A percentile compares a stretch with the other conserved stretches of the same genome.
Conservation (phyloP, 805 yeast genomes). For the Wickerhamiella sergipiensis region DNA sequence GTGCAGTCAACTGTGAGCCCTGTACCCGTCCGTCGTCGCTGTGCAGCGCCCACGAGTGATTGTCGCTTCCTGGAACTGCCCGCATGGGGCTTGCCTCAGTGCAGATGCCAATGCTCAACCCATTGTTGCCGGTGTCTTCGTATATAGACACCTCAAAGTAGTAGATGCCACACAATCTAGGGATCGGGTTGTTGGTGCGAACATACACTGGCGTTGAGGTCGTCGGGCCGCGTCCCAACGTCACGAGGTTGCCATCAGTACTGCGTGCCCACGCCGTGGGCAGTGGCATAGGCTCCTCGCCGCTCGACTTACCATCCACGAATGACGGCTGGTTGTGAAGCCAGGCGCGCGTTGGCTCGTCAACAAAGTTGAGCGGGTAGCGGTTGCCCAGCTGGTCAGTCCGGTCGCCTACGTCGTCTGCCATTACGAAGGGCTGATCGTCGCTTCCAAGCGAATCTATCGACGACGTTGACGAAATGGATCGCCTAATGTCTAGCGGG, state of each 20-base stretch:
- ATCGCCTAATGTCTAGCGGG: not conserved
- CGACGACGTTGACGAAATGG: too few species aligned
- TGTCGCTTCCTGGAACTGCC: constrained; percentile 35
- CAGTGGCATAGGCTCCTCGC: not conserved
- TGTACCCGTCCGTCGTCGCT: constrained; percentile 37
- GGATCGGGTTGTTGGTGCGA: constrained; percentile 27
- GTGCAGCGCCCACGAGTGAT: constrained; percentile 38
- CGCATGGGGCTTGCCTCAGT: constrained; percentile 20
- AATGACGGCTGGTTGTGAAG: not conserved
- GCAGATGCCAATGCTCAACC: constrained; percentile 32
- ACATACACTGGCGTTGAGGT: constrained; percentile 11
- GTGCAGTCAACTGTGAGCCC: constrained; percentile 28
- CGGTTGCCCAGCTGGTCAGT: not conserved
- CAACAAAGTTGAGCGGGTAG: not conserved
- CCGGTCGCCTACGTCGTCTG: not conserved
- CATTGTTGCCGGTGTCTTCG: constrained; percentile 27
- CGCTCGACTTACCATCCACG: not conserved
- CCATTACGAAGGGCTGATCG: not conserved
- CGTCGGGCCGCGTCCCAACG: too few species aligned
- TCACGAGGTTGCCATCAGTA: not conserved
- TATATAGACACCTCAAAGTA: constrained; percentile 37
- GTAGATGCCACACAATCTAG: constrained; percentile 32
- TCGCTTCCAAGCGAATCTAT: not conserved
- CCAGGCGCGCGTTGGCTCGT: not conserved
- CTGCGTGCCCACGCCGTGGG: not conserved